These are phyloP conservation scores for Penicillium turbatum DNA, from an alignment of 495 filamentous ascomycete genomes.

Conservation along the genomic window DNA sequence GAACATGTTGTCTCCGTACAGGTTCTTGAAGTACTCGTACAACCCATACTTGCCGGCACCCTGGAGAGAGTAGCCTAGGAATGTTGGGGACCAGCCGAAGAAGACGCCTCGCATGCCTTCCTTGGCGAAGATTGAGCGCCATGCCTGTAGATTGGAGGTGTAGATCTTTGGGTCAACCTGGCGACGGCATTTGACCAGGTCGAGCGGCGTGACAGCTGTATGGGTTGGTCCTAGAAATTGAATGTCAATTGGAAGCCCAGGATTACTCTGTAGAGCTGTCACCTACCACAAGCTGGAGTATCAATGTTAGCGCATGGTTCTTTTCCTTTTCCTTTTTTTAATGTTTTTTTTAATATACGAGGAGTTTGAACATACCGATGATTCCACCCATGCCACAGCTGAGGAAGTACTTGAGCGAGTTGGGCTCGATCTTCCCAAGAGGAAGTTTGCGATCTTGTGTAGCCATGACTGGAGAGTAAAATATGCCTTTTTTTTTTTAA, in stretches of 20 bases:
- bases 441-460: slow-evolving; percentile 39
- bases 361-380: slow-evolving; percentile 44
- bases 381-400: slow-evolving; percentile 63
- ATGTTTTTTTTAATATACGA: neutral
- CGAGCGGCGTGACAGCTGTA: slow-evolving; percentile 57
- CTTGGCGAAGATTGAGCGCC: slow-evolving; percentile 57
- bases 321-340: no score
- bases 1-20: slow-evolving; percentile 62
- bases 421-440: slow-evolving; percentile 59
- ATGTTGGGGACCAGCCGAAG: slow-evolving; percentile 69
- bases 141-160: slow-evolving; percentile 61
- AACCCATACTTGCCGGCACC: slow-evolving; percentile 76
- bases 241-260: slow-evolving; percentile 6
- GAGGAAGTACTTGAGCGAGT: slow-evolving; percentile 61
- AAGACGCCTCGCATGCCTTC: slow-evolving; percentile 68
- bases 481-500: no score
- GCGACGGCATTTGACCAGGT: slow-evolving; percentile 67
- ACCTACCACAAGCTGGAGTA: slow-evolving; percentile 55
- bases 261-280: neutral
- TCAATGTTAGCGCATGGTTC: slow-evolving; percentile 6
- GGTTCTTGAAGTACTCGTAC: slow-evolving; percentile 72
- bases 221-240: slow-evolving; percentile 44
- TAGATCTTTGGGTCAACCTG: slow-evolving; percentile 71
- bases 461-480: slow-evolving; percentile 23
- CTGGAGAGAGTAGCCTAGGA: slow-evolving; percentile 66